Conservation (phyloP, 805 yeast species). For the Spathaspora boniae region DNA sequence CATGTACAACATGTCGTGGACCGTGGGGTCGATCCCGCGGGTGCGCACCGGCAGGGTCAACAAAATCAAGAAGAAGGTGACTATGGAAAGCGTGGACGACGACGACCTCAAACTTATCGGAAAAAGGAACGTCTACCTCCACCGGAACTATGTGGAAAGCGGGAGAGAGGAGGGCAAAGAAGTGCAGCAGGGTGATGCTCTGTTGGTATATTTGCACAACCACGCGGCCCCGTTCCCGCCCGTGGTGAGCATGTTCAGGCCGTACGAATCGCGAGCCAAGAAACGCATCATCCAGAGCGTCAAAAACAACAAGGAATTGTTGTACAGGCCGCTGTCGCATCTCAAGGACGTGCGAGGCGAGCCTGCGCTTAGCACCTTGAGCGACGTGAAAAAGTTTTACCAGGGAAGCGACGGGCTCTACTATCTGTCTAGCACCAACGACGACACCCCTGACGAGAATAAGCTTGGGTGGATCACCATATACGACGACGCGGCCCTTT, state of each 20-base stretch:
- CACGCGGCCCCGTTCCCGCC: conserved; percentile 18
- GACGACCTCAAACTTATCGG: conserved; percentile 26
- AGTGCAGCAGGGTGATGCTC: conserved; percentile 16
- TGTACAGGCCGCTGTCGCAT: too few species aligned
- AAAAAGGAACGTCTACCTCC: conserved; percentile 35
- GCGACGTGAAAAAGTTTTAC: conserved; percentile 29
- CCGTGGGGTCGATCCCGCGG: conserved; percentile 46
- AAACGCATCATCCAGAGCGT: conserved; percentile 37
- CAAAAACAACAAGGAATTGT: conserved; percentile 16
- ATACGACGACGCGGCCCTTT: conserved; percentile 40
- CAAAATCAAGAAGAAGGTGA: conserved; percentile 17
- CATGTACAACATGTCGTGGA: conserved; percentile 26
- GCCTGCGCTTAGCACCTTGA: neutral
- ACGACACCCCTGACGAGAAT: conserved; percentile 58
- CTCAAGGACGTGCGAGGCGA: conserved; percentile 11
- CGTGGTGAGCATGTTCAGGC: conserved; percentile 39
- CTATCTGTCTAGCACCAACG: conserved; percentile 43
- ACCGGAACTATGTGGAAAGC: conserved; percentile 28
- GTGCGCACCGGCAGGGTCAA: conserved; percentile 27
- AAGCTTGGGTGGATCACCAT: conserved; percentile 66
- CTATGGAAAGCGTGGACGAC: conserved; percentile 7
- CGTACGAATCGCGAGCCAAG: conserved; percentile 33
- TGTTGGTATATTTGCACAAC: conserved; percentile 24
- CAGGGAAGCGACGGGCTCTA: conserved; percentile 56
- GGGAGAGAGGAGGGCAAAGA: conserved; percentile 9